Evolutionary conservation across 2,329 filamentous ascomycete species (phyloP).

Genomic region (Capronia coronata): DNA sequence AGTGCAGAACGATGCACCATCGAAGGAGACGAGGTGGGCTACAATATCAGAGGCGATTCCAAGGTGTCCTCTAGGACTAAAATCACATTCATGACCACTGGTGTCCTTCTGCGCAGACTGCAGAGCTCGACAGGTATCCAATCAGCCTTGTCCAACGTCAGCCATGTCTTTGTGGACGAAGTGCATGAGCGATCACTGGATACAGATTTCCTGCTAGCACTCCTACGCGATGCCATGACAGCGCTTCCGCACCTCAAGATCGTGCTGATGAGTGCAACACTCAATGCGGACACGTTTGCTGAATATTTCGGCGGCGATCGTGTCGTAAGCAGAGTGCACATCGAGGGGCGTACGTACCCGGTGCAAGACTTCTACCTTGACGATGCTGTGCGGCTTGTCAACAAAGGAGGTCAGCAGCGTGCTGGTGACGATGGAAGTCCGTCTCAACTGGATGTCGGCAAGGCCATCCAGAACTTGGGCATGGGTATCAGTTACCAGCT

Average conservation of each 20-base stretch:
- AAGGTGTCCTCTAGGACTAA: slow-evolving; percentile 69
- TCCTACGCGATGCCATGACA: slow-evolving; percentile 74
- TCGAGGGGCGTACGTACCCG: slow-evolving; percentile 80
- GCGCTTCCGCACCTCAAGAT: slow-evolving; percentile 74
- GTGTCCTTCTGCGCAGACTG: slow-evolving; percentile 82
- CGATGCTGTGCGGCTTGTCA: slow-evolving; percentile 71
- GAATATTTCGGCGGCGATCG: slow-evolving; percentile 70
- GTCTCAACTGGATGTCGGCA: slow-evolving; percentile 51
- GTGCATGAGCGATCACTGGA: slow-evolving; percentile 93
- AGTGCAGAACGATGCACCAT: slow-evolving; percentile 78
- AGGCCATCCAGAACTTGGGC: slow-evolving; percentile 64
- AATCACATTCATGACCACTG: slow-evolving; percentile 93
- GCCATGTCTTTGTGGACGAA: slow-evolving; percentile 91
- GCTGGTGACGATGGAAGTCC: neutral
- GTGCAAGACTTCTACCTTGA: slow-evolving; percentile 87
- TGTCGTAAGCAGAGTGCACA: slow-evolving; percentile 71
- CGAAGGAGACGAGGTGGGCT: slow-evolving; percentile 85
- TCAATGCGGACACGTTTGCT: slow-evolving; percentile 80
- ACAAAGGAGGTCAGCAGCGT: slow-evolving; percentile 32
- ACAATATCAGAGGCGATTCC: slow-evolving; percentile 84
- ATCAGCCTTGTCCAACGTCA: slow-evolving; percentile 77
- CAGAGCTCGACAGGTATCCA: slow-evolving; percentile 52
- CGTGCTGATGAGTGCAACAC: slow-evolving; percentile 91
- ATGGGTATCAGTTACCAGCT: slow-evolving; percentile 88
- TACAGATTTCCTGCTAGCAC: slow-evolving; percentile 84